A percentile compares a stretch with the other conserved stretches of the same genome.
Conservation (phyloP, 2,329 filamentous ascomycete genomes). For the Fusarium sp. region DNA sequence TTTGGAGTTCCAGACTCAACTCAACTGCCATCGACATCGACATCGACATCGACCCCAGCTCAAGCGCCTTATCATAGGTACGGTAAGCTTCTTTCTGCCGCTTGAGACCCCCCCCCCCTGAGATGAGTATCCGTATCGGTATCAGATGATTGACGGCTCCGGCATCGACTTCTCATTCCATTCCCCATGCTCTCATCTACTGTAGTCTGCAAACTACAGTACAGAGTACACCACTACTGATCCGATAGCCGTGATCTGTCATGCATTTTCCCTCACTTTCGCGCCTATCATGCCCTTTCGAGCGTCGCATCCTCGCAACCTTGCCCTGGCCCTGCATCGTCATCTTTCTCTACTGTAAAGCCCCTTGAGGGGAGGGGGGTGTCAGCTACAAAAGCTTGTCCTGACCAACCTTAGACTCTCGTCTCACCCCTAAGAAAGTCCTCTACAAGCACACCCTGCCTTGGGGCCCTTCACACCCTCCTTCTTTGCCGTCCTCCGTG, state of each 20-base stretch:
- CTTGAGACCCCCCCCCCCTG: not conserved
- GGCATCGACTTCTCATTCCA: constrained; percentile 26
- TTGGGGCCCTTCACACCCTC: constrained; percentile 33
- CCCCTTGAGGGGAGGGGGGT: constrained; percentile 38
- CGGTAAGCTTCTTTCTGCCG: constrained; percentile 30
- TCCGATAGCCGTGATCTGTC: constrained; percentile 37
- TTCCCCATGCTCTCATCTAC: constrained; percentile 5
- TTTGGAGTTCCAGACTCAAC: constrained; percentile 38
- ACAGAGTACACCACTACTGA: constrained; percentile 11
- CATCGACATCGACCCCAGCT: not conserved
- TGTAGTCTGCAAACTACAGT: too few species aligned
- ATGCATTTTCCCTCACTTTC: constrained; percentile 27
- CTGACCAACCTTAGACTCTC: constrained; percentile 42
- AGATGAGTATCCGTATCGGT: not conserved
- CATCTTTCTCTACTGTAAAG: constrained; percentile 33
- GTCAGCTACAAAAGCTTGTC: constrained; percentile 49
- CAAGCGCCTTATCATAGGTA: constrained; percentile 4
- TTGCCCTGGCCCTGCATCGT: constrained; percentile 40
- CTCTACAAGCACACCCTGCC: constrained; percentile 16
- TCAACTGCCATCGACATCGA: not conserved
- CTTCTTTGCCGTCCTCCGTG: constrained; percentile 46
- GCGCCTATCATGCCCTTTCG: constrained; percentile 29
- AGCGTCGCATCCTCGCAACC: constrained; percentile 11
- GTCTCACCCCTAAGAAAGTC: constrained; percentile 21
- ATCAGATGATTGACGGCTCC: constrained; percentile 11